Percentiles rank a stretch among this genome's conserved stretches.
Conservation (phyloP, 108 stramenopile genomes). For the Chaetoceros tenuissimus region DNA sequence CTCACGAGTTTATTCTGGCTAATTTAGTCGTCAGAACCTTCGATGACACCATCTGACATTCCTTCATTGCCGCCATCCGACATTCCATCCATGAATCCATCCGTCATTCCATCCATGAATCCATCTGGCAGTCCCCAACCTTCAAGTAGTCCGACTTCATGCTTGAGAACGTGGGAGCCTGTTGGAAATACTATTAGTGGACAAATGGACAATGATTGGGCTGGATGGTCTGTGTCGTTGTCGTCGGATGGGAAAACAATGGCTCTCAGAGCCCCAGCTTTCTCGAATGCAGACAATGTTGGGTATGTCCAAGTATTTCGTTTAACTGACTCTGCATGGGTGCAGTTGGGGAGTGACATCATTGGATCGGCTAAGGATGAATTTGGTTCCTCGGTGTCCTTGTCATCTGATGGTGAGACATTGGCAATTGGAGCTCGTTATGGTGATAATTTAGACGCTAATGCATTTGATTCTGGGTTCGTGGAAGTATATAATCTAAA, state of each 20-base stretch:
- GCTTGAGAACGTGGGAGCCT: neutral
- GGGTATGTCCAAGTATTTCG: constrained; percentile 8
- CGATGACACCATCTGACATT: no score
- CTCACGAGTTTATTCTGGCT: no score
- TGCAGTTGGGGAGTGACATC: no score
- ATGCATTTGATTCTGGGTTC: neutral
- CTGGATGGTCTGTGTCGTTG: constrained; percentile 32
- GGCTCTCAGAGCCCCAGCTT: constrained; percentile 2
- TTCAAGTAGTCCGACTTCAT: neutral
- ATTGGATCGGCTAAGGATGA: neutral
- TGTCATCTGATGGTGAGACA: neutral
- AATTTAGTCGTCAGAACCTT: no score
- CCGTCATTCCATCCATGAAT: neutral
- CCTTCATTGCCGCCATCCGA: neutral
- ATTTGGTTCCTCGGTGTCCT: neutral
- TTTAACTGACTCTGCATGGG: no score
- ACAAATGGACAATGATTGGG: constrained; percentile 18
- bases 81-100: no score
- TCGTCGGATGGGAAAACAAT: constrained; percentile 24
- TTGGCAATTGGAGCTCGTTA: neutral
- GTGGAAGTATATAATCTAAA: constrained; percentile 2
- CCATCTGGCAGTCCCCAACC: neutral
- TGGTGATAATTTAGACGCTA: neutral
- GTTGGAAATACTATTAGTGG: constrained; percentile 1
- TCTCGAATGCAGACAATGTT: neutral